Base-by-base conservation (phyloP, 345 rosid species). In the Brassica carinata region DNA sequence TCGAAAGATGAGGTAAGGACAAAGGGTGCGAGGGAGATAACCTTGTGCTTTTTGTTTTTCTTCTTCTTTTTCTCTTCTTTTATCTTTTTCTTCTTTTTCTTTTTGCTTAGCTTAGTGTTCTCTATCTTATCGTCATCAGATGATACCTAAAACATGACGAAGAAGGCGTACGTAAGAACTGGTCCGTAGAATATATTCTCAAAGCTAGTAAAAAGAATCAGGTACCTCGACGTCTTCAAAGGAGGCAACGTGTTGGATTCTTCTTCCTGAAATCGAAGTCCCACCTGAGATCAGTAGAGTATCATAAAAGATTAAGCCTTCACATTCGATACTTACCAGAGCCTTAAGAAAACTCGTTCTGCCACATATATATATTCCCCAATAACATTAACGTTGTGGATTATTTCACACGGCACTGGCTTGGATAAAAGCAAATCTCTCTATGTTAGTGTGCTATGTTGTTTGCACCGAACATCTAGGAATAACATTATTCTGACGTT, bases 191-290 rank as follows among this genome's bases (percentile, higher is more conserved):
- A 71, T 36, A 85, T 36, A 64, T 71, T 59, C 70, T 75, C 33
- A 63, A 31, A 62, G 75, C 8, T 45, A 31, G 23, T 30, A 59
- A 9, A 66, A 69, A 77, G 69, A 53, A 72, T 70, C 14, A 68
- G 63, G 29, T 36, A 88, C 89, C 87, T 77, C 86, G 36, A 81
- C 66, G 58, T 94, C 89, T 27, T 79, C 88, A 34, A 94, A 94
- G 64, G 92, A 87, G 83, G 81, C 86, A 29, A 94, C 96, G 69
- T 90, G 97, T 31, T 76, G 88, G 83, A 92, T 74, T 43, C 26
- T 78, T 81, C 84, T 84, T 79, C 90, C 88, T 19, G 92, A 87
- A 73, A 83, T 87, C 31, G 94, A 92, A 71, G 85, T 57, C 48
- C 88, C 84, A 68, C 91, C 98, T 94, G 87, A 74, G 8, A 81